A percentile compares a stretch with the other conserved stretches of the same genome.
phyloP scores from a whole-genome alignment of 495 filamentous ascomycete genomes.

The Hypomontagnella submonticulosa region DNA sequence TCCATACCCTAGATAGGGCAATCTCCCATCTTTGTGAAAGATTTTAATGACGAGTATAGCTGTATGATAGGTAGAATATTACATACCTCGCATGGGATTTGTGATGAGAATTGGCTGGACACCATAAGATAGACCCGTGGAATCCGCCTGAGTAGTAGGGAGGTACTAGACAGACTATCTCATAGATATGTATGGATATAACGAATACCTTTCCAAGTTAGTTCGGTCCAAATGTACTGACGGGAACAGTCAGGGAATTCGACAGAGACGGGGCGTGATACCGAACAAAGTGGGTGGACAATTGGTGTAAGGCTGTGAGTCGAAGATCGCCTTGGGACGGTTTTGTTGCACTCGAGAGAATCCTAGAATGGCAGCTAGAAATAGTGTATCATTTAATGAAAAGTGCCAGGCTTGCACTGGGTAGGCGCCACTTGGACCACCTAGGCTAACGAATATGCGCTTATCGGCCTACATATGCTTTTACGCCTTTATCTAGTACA shows the following conservation, averaged over 20 bases:
- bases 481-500: too few relatives aligned
- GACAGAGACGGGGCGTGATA: constrained; percentile 21
- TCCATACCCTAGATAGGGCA: constrained; percentile 2
- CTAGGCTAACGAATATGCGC: too few relatives aligned
- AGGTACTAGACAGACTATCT: constrained; percentile 5
- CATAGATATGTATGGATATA: constrained; percentile 1
- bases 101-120: too few relatives aligned
- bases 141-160: too few relatives aligned
- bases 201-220: neutral
- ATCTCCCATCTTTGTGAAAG: neutral
- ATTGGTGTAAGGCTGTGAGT: constrained; percentile 30
- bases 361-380: neutral
- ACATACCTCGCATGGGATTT: constrained; percentile 1
- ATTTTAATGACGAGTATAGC: constrained; percentile 3
- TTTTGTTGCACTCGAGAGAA: constrained; percentile 31
- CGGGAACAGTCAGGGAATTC: constrained; percentile 20
- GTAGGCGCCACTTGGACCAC: neutral
- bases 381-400: constrained; percentile 24
- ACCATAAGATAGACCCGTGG: too few relatives aligned
- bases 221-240: constrained; percentile 6
- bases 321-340: constrained; percentile 27
- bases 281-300: constrained; percentile 19
- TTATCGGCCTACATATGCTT: too few relatives aligned
- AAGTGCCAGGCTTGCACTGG: constrained; percentile 1
- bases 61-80: neutral